Percentiles rank a stretch among this genome's conserved stretches.
phyloP scores from a whole-genome alignment of 2,329 filamentous ascomycete species.

The Blastomyces emzantsi region DNA sequence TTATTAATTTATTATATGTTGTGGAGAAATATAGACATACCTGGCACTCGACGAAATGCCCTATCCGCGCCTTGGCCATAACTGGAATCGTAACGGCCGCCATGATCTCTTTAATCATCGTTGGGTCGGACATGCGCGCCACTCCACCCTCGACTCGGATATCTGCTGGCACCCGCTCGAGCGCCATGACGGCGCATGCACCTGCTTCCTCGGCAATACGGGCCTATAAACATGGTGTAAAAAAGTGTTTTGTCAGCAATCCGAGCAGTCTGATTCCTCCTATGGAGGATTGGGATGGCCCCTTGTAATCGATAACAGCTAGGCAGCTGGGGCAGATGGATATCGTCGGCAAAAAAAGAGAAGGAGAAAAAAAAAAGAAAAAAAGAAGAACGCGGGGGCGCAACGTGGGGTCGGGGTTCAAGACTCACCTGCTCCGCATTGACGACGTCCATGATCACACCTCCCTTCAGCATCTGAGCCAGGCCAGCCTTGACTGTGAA shows the following conservation, averaged over 20 bases:
- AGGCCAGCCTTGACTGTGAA: slow-evolving; percentile 92
- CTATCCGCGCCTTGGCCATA: slow-evolving; percentile 98
- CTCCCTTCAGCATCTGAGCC: slow-evolving; percentile 97
- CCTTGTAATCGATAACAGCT: neutral
- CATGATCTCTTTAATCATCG: slow-evolving; percentile 94
- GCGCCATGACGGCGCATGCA: slow-evolving; percentile 93
- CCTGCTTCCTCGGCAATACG: slow-evolving; percentile 97
- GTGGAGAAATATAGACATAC: slow-evolving; percentile 30
- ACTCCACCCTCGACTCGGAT: slow-evolving; percentile 90
- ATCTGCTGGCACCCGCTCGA: slow-evolving; percentile 94
- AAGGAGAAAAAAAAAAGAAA: slow-evolving; percentile 4
- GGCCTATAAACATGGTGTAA: slow-evolving; percentile 45
- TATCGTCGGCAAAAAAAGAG: slow-evolving; percentile 1
- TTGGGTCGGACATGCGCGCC: slow-evolving; percentile 90
- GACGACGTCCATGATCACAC: slow-evolving; percentile 99
- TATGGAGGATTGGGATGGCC: neutral
- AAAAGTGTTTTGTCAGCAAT: slow-evolving; percentile 6
- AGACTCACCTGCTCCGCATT: slow-evolving; percentile 64
- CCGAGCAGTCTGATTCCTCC: neutral
- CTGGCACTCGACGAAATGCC: slow-evolving; percentile 96
- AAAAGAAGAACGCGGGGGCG: slow-evolving; percentile 7
- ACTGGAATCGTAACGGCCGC: slow-evolving; percentile 90
- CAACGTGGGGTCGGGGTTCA: no score
- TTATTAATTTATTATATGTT: neutral
- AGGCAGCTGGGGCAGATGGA: neutral